Base-by-base conservation (phyloP, 2,329 filamentous ascomycete species). In the Ceratocystis smalleyi region DNA sequence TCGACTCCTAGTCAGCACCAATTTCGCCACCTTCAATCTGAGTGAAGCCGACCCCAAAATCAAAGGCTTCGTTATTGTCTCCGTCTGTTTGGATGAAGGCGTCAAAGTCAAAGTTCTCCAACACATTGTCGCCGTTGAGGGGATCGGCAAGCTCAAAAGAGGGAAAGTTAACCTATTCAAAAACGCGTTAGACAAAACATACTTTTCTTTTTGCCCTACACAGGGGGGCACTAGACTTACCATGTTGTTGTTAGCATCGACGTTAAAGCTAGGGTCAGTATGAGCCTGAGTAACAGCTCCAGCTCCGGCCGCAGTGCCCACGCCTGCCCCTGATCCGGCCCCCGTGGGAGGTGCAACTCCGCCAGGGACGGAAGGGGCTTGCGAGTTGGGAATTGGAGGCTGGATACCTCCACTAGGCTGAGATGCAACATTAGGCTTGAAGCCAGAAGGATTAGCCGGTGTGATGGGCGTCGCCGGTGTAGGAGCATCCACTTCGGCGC, bases 81-180 rank as follows among this genome's bases (percentile, higher is more conserved):
- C 35, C 60, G 67, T 77, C 76, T 66, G 80, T 78, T 68, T 86
- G 82, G 6, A 87, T 74, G 75, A 87, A 87, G 1, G 83, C 85
- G 72, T 87, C 84, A 68, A 87, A 78, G 67, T 87, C 84, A 69
- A 87, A 87, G 68, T 85, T 83, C 69, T 82, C 83, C 59, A 87
- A 75, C 43, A 86, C 83, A 70, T 86, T 79, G 63, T 74, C 74
- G 5, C 78, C 77, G 67, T 76, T 75, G 30, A 80, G 71, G 1
- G 82, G 80, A 68, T 83, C 81, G 64, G 79, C 76, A 71, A 83
- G 81, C 64, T 81, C 81, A 73, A 85, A 78, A 49, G 69, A 62
- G 55, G 70, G 71, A 64, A 82, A 82, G 65, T 79, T 76, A 71
- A 75, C 75, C 72, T 76, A 65, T 40, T 40, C n/a, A 19, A 19